Base-by-base conservation (phyloP, 805 yeast genomes). In the Ogataea zsoltii region DNA sequence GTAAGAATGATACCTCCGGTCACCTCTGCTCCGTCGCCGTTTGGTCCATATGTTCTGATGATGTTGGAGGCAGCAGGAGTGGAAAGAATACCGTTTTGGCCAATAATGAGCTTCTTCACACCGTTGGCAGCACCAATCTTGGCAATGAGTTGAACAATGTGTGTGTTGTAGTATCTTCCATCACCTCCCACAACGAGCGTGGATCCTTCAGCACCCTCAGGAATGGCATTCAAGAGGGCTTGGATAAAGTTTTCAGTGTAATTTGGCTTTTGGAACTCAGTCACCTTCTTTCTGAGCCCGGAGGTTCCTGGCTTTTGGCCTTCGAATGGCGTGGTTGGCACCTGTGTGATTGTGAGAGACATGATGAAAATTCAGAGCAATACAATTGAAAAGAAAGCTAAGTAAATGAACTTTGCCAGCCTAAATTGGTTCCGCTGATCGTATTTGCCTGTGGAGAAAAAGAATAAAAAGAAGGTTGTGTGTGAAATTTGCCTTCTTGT, bases 291-390 rank as follows among this genome's bases (percentile, higher is more conserved):
- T 61, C 99, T 80, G 39, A 92, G 80, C 18, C 99, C 99, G 7
- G 98, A 92, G 17, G 99, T 92, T 30, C 99, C 99, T 11, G 99
- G 98, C 66, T 91, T 94, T 67, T 92, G 99, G 70, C 91, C 99
- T 34, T 69, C 75, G 67, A 80, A 92, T 0, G 96, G 83, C 11
- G 76, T 80, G 17, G 98, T 91, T 31, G 76, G 62, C 34, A 88
- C 73, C 15, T 44, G 37, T 2, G 54, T 42, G 30, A 60, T 28
- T 4, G 46, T 11, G 29, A 45, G 54, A 9, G 56, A 38, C 60
- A 55, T 57, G 30, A 4, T 38, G 33, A 37, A n/a, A 21, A 21
- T 21, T 5, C 25, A 21, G 9, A 6, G 25, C 7, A 21, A 9
- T 9, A 21, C 25, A 21, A 21, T 21, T 21, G 25, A 21, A 21